Evolutionary conservation across 768 basidiomycete genomes (phyloP).

Genomic region (Cytidiella melzeri): DNA sequence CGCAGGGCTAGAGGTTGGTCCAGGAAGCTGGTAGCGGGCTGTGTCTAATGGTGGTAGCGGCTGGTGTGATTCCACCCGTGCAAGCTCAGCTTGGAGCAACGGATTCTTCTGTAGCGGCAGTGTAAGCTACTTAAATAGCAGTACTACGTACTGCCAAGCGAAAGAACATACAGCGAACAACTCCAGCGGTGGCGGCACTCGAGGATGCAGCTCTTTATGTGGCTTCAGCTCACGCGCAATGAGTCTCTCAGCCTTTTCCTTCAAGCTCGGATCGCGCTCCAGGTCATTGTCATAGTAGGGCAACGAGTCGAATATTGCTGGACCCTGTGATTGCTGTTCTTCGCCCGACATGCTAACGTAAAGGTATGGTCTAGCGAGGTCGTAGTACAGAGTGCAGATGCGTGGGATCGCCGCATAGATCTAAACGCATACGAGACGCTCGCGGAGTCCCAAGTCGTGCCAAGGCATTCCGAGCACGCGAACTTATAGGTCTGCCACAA

Average conservation of each 20-base stretch:
- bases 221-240: constrained; percentile 61
- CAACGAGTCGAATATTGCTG: constrained; percentile 70
- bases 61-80: constrained; percentile 64
- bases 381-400: neutral
- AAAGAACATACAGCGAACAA: constrained; percentile 60
- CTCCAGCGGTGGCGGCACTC: constrained; percentile 57
- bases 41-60: constrained; percentile 65
- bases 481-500: no score
- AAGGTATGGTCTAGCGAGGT: constrained; percentile 9
- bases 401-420: neutral
- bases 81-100: constrained; percentile 64
- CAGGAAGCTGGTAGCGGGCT: constrained; percentile 68
- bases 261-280: constrained; percentile 63
- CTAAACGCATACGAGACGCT: no score
- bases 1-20: constrained; percentile 52
- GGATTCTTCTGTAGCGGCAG: constrained; percentile 49
- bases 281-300: constrained; percentile 96
- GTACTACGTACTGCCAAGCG: constrained; percentile 2
- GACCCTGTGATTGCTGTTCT: neutral
- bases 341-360: constrained; percentile 12
- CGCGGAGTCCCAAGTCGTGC: no score
- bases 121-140: constrained; percentile 2
- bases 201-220: constrained; percentile 58
- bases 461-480: no score
- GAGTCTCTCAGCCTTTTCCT: constrained; percentile 72